Evolutionary conservation across 1,284 basidiomycete species (phyloP).

Genomic region (Cerrena zonata): DNA sequence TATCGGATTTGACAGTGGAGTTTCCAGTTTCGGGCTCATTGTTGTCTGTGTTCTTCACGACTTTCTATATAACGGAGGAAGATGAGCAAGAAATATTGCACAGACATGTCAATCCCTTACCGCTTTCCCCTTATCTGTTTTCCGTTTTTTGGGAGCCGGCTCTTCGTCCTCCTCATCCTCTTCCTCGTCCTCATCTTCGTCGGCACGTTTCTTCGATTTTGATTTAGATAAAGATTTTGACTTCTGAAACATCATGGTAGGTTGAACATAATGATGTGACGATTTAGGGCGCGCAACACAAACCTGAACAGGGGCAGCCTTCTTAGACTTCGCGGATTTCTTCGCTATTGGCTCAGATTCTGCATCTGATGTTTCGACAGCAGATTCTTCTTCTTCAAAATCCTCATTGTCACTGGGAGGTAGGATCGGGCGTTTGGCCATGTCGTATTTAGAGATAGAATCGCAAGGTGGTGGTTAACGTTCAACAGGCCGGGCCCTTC

Average conservation of each 20-base stretch:
- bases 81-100: neutral
- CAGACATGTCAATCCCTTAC: conserved; percentile 10
- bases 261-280: too few relatives aligned
- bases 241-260: too few relatives aligned
- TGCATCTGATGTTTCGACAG: conserved; percentile 6
- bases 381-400: conserved; percentile 8
- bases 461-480: neutral
- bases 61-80: neutral
- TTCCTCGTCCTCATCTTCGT: conserved; percentile 1
- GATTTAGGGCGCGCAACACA: neutral
- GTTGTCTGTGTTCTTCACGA: neutral
- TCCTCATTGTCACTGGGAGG: neutral
- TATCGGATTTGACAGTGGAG: conserved; percentile 18
- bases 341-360: conserved; percentile 16
- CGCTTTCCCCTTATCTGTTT: conserved; percentile 5
- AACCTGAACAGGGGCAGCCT: too few relatives aligned
- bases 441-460: neutral
- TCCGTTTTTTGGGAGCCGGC: conserved; percentile 11
- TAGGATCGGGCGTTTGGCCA: conserved; percentile 2
- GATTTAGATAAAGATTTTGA: too few relatives aligned
- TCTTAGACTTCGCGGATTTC: conserved; percentile 15
- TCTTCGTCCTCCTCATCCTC: conserved; percentile 15
- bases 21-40: neutral
- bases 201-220: conserved; percentile 7
- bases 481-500: neutral